Evolutionary conservation across 2,329 filamentous ascomycete species (phyloP).

Genomic region (Alternaria triticina): DNA sequence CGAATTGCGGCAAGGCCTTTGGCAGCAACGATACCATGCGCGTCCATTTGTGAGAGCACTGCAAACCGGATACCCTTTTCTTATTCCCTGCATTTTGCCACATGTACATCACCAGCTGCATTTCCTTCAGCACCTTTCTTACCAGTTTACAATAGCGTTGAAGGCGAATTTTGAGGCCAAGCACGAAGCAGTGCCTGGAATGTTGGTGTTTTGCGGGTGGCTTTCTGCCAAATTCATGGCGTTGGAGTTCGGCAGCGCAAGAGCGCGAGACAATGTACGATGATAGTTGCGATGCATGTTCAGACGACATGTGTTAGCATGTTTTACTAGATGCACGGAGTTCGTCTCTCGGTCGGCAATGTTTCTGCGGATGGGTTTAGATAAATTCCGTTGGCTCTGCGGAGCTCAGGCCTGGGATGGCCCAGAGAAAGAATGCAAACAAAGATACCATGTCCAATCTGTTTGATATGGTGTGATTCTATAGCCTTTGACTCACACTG

Average conservation of each 20-base stretch:
- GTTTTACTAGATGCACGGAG: slow-evolving; percentile 13
- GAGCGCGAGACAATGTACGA: slow-evolving; percentile 14
- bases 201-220: slow-evolving; percentile 13
- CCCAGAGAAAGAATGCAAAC: slow-evolving; percentile 7
- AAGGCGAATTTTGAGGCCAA: slow-evolving; percentile 4
- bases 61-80: not conserved
- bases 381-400: slow-evolving; percentile 3
- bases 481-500: slow-evolving; percentile 7
- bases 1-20: slow-evolving; percentile 90
- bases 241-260: slow-evolving; percentile 3
- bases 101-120: slow-evolving; percentile 18
- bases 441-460: slow-evolving; percentile 1
- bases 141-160: slow-evolving; percentile 5
- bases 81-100: slow-evolving; percentile 1
- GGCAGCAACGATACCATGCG: slow-evolving; percentile 88
- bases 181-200: slow-evolving; percentile 4
- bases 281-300: slow-evolving; percentile 14
- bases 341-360: slow-evolving; percentile 1
- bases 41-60: slow-evolving; percentile 42
- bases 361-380: slow-evolving; percentile 7
- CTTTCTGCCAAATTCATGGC: slow-evolving; percentile 1
- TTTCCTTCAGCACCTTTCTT: slow-evolving; percentile 13
- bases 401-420: not conserved
- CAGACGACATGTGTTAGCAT: slow-evolving; percentile 11
- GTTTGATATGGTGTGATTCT: not conserved